Percentiles rank a stretch among this genome's conserved stretches.
These are phyloP conservation scores for Pseudogymnoascus sp. DNA, from an alignment of 2,329 filamentous ascomycete species.

Conservation along the genomic window DNA sequence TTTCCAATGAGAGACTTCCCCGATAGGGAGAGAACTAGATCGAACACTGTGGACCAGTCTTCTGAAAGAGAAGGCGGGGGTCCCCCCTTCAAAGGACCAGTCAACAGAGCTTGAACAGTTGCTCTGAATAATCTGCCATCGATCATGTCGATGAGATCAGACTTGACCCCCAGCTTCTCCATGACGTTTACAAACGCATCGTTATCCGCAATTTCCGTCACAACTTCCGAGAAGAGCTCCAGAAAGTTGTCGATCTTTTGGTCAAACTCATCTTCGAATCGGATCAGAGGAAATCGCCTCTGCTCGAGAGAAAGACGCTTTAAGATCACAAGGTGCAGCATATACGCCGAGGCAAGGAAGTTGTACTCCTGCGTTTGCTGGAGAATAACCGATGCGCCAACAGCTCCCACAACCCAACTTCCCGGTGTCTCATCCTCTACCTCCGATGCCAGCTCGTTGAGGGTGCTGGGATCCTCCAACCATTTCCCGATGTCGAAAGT, in stretches of 20 bases:
- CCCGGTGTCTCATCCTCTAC: neutral
- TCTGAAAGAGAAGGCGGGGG: slow-evolving; percentile 18
- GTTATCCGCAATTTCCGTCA: slow-evolving; percentile 31
- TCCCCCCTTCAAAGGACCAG: slow-evolving; percentile 16
- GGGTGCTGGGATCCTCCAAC: slow-evolving; percentile 2
- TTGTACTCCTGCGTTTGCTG: slow-evolving; percentile 15
- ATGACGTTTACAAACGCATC: slow-evolving; percentile 17
- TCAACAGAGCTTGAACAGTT: slow-evolving; percentile 25
- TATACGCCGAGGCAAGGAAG: slow-evolving; percentile 33
- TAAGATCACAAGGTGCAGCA: slow-evolving; percentile 38
- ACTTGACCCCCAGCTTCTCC: slow-evolving; percentile 22
- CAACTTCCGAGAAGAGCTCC: slow-evolving; percentile 30
- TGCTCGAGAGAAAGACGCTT: slow-evolving; percentile 35
- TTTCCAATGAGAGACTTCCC: slow-evolving; percentile 11
- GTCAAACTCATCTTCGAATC: slow-evolving; percentile 28
- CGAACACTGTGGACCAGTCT: slow-evolving; percentile 21
- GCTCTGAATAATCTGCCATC: slow-evolving; percentile 43
- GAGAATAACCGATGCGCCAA: slow-evolving; percentile 5
- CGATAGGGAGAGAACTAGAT: slow-evolving; percentile 13
- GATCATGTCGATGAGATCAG: slow-evolving; percentile 48
- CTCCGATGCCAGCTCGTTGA: slow-evolving; percentile 5
- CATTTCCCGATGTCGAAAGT: slow-evolving; percentile 4
- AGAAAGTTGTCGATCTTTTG: slow-evolving; percentile 34
- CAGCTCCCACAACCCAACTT: slow-evolving; percentile 1
- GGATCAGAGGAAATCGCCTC: slow-evolving; percentile 31